phyloP scores from a whole-genome alignment of 2,329 filamentous ascomycete species.

The Pestalotiopsis sp. region DNA sequence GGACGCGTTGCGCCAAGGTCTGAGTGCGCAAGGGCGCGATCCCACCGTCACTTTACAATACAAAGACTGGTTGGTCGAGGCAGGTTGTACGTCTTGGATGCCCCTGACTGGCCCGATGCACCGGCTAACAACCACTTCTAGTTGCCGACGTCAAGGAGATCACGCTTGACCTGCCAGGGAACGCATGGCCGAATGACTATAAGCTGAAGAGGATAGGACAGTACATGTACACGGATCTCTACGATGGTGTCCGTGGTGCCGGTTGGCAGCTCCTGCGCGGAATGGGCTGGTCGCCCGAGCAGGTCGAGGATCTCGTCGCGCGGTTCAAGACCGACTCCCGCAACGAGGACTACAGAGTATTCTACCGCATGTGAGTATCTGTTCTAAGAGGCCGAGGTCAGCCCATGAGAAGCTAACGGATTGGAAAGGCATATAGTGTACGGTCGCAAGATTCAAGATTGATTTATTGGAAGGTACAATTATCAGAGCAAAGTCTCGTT shows the following conservation, averaged over 20 bases:
- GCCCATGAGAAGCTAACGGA: not conserved
- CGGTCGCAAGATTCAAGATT: conserved; percentile 8
- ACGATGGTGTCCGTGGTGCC: conserved; percentile 15
- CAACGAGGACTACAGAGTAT: conserved; percentile 22
- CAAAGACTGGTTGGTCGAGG: conserved; percentile 21
- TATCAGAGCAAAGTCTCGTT: not conserved
- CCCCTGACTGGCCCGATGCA: conserved; percentile 10
- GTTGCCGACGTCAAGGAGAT: conserved; percentile 24
- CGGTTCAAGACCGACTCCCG: conserved; percentile 19
- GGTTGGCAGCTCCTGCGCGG: not conserved
- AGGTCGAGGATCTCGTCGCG: conserved; percentile 20
- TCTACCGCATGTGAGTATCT: conserved; percentile 14
- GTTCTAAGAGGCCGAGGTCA: not conserved
- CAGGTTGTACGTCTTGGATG: conserved; percentile 13
- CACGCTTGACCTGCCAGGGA: conserved; percentile 21
- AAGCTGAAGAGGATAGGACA: conserved; percentile 26
- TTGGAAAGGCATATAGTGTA: conserved; percentile 9
- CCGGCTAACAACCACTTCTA: not conserved
- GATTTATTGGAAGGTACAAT: not conserved
- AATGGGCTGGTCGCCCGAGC: conserved; percentile 19
- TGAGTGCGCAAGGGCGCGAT: not conserved
- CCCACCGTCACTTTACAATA: conserved; percentile 3
- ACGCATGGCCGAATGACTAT: conserved; percentile 26
- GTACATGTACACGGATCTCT: conserved; percentile 21
- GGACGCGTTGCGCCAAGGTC: not conserved